Evolutionary conservation across 2,329 filamentous ascomycete genomes (phyloP).

Genomic region (Corynespora cassiicola): DNA sequence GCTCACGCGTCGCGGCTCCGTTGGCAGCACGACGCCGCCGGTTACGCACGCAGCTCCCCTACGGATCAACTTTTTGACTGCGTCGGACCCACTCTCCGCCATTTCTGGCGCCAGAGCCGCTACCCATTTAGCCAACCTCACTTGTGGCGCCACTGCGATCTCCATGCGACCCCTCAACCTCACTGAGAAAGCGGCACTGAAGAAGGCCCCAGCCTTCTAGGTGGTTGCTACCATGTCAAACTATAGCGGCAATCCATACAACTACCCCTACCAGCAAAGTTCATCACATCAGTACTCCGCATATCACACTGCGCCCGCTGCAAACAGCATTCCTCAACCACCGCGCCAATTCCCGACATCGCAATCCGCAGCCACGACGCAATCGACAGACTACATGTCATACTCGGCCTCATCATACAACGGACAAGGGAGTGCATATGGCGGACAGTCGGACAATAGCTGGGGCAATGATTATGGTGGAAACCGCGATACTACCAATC

Average conservation of each 20-base stretch:
- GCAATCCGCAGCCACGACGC: conserved; percentile 18
- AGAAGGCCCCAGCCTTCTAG: conserved; percentile 9
- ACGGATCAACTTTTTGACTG: too few relatives aligned
- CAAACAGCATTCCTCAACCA: conserved; percentile 24
- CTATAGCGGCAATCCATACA: conserved; percentile 34
- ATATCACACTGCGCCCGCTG: conserved; percentile 30
- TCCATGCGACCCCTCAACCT: conserved; percentile 9
- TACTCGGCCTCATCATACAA: conserved; percentile 30
- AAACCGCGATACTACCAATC: conserved; percentile 31
- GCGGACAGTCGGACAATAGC: conserved; percentile 21
- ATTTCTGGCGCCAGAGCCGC: conserved; percentile 3
- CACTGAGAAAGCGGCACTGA: conserved; percentile 7
- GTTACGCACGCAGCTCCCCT: too few relatives aligned
- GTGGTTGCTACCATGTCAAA: conserved; percentile 26
- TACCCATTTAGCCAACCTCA: conserved; percentile 8
- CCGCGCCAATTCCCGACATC: conserved; percentile 34
- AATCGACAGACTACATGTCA: conserved; percentile 33
- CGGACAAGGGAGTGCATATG: conserved; percentile 26
- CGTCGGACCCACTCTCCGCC: background rate
- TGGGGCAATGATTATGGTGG: conserved; percentile 34
- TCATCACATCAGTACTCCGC: conserved; percentile 34
- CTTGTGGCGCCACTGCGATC: too few relatives aligned
- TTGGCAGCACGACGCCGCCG: too few relatives aligned
- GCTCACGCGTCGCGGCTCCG: conserved; percentile 3
- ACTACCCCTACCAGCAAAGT: conserved; percentile 34